Conservation (phyloP, 306 rosid species). For the Acacia confusa region DNA sequence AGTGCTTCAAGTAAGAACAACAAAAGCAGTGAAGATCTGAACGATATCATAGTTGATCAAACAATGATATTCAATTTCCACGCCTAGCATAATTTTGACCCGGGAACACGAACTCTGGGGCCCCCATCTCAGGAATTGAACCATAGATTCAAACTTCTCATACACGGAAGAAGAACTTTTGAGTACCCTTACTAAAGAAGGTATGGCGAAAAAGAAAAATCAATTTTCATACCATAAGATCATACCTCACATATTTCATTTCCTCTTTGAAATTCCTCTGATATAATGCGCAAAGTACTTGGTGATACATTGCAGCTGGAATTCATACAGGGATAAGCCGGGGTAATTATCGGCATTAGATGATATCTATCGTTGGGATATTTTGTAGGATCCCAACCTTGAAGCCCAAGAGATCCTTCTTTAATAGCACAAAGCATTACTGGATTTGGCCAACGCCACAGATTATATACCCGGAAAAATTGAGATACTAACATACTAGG, state of each 20-base stretch:
- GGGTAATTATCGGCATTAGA: constrained; percentile 97
- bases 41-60: background rate
- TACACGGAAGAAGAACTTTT: constrained; percentile 18
- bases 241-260: constrained; percentile 88
- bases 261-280: constrained; percentile 92
- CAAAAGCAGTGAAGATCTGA: background rate
- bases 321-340: constrained; percentile 98
- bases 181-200: background rate
- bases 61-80: constrained; percentile 17
- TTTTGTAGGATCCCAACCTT: constrained; percentile 95
- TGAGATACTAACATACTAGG: constrained; percentile 96
- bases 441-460: constrained; percentile 99
- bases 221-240: constrained; percentile 2
- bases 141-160: constrained; percentile 16
- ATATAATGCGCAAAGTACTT: constrained; percentile 88
- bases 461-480: constrained; percentile 90
- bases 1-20: background rate
- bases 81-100: background rate
- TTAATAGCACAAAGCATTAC: constrained; percentile 89
- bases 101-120: constrained; percentile 11
- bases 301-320: constrained; percentile 93
- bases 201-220: background rate
- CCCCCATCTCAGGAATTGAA: background rate
- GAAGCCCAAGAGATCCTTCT: constrained; percentile 94
- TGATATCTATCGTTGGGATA: constrained; percentile 79